phyloP scores from a whole-genome alignment of 257 asterid genomes.

The Anisodus acutangulus region DNA sequence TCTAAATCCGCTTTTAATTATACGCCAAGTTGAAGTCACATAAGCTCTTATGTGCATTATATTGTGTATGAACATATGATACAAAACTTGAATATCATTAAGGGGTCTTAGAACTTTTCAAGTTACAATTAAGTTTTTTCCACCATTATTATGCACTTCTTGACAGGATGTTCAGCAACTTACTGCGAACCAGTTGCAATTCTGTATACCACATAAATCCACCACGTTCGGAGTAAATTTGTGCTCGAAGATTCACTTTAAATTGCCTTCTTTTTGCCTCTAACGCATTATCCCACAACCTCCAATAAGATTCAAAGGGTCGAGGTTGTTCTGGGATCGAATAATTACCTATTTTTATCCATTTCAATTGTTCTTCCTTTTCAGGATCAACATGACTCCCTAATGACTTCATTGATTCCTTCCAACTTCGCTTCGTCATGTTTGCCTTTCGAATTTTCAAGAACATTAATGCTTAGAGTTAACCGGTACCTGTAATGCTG shows the following conservation, averaged over 20 bases:
- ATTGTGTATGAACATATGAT: background rate
- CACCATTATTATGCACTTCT: constrained; percentile 23
- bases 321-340: constrained; percentile 35
- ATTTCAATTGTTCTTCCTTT: constrained; percentile 65
- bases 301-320: constrained; percentile 38
- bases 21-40: background rate
- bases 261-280: constrained; percentile 35
- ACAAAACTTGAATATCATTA: background rate
- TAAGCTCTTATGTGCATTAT: too few relatives aligned
- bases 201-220: constrained; percentile 36
- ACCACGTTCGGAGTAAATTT: constrained; percentile 21
- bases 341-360: constrained; percentile 66
- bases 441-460: constrained; percentile 12
- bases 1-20: background rate
- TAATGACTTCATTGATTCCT: constrained; percentile 49
- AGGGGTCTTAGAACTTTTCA: background rate
- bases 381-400: constrained; percentile 63
- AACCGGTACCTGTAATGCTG: background rate
- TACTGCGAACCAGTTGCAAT: constrained; percentile 40
- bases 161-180: constrained; percentile 40
- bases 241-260: constrained; percentile 30
- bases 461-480: background rate
- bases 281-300: constrained; percentile 37
- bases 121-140: background rate
- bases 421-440: constrained; percentile 56